Evolutionary conservation across 2,329 filamentous ascomycete genomes (phyloP).

Genomic region (Calonectria hongkongensis): DNA sequence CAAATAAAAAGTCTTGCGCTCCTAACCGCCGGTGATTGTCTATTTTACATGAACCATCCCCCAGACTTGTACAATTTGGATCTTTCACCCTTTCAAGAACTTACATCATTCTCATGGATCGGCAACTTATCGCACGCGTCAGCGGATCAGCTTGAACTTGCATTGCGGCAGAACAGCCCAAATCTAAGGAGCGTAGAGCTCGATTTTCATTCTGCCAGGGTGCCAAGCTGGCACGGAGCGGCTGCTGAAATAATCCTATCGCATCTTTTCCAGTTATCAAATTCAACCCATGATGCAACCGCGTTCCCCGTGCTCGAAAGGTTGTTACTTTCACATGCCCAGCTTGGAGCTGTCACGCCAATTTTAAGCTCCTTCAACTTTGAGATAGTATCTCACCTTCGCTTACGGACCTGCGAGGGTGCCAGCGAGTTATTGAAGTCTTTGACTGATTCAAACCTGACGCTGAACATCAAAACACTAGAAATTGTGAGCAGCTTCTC

Average conservation of each 20-base stretch:
- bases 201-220: not conserved
- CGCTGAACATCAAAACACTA: not conserved
- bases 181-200: not conserved
- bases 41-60: not conserved
- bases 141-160: not conserved
- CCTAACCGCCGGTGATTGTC: slow-evolving; percentile 1
- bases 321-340: not conserved
- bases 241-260: not conserved
- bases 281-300: no score
- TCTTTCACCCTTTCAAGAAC: not conserved
- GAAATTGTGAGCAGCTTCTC: not conserved
- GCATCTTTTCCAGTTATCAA: not conserved
- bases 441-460: not conserved
- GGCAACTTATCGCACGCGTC: not conserved
- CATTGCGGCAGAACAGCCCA: not conserved
- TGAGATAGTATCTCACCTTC: not conserved
- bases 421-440: not conserved
- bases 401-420: not conserved
- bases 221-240: not conserved
- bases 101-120: not conserved
- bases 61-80: not conserved
- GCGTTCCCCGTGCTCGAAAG: not conserved
- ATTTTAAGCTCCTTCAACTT: not conserved
- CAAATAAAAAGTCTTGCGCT: not conserved
- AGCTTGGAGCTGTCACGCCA: not conserved